Evolutionary conservation across 2,329 filamentous ascomycete genomes (phyloP).

Genomic region (Fusarium heterosporum): DNA sequence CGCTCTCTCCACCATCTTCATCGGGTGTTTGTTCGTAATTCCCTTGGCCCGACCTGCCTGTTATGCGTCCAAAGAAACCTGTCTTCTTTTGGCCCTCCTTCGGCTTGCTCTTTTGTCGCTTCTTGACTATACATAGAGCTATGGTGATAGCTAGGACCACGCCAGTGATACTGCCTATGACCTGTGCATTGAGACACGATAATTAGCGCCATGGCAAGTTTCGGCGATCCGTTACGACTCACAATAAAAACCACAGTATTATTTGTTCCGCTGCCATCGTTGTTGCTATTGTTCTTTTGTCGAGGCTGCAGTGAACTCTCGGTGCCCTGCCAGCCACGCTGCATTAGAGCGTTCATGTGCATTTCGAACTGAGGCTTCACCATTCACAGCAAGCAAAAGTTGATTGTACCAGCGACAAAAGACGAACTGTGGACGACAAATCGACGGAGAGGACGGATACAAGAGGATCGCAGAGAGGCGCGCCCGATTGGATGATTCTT

Average conservation of each 20-base stretch:
- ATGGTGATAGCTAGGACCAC: conserved; percentile 24
- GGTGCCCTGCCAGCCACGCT: conserved; percentile 38
- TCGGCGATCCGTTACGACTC: conserved; percentile 21
- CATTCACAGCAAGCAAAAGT: conserved; percentile 28
- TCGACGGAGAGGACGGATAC: conserved; percentile 20
- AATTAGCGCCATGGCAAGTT: conserved; percentile 7
- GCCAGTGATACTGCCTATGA: conserved; percentile 35
- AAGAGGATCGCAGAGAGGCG: conserved; percentile 9
- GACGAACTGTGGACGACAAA: conserved; percentile 3
- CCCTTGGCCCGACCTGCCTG: conserved; percentile 24
- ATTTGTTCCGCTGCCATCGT: conserved; percentile 18
- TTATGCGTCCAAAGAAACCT: conserved; percentile 39
- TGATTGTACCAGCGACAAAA: conserved; percentile 14
- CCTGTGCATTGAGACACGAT: conserved; percentile 17
- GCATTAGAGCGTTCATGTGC: conserved; percentile 39
- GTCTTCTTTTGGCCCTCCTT: conserved; percentile 35
- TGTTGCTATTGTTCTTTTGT: conserved; percentile 1
- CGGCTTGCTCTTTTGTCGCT: conserved; percentile 22
- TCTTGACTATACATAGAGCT: conserved; percentile 38
- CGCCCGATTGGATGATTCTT: conserved; percentile 20
- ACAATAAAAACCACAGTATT: conserved; percentile 42
- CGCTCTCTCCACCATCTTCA: conserved; percentile 46
- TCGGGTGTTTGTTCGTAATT: conserved; percentile 50
- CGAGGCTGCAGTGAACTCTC: conserved; percentile 19
- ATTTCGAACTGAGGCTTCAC: conserved; percentile 35